Percentiles rank a stretch among this genome's conserved stretches.
phyloP scores from a whole-genome alignment of 2,329 filamentous ascomycete genomes.

The Arthrobotrys musiformis region DNA sequence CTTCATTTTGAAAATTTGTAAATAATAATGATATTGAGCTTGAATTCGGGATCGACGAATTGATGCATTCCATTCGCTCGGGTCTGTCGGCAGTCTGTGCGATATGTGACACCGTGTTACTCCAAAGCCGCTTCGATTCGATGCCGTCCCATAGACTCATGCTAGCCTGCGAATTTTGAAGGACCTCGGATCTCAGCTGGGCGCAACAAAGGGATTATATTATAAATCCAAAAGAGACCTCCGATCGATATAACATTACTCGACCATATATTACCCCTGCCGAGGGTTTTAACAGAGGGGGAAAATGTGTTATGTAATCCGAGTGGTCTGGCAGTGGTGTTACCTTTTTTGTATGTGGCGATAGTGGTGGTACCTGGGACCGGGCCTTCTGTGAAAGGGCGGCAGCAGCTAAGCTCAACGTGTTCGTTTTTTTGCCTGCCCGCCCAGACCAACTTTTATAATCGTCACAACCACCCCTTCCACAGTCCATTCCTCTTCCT shows the following conservation, averaged over 20 bases:
- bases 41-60: background rate
- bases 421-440: slow-evolving; percentile 40
- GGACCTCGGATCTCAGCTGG: background rate
- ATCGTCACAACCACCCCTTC: slow-evolving; percentile 46
- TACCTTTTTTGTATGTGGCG: slow-evolving; percentile 35
- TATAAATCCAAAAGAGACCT: background rate
- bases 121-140: background rate
- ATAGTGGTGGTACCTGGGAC: slow-evolving; percentile 8
- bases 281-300: background rate
- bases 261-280: background rate
- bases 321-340: slow-evolving; percentile 33
- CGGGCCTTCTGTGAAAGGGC: slow-evolving; percentile 20
- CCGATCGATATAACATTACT: background rate
- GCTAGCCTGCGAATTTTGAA: background rate
- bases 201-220: background rate
- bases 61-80: background rate
- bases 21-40: background rate
- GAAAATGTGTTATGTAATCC: background rate
- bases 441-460: slow-evolving; percentile 43
- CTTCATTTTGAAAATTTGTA: background rate
- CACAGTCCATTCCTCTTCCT: slow-evolving; percentile 32
- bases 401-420: slow-evolving; percentile 47
- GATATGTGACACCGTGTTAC: slow-evolving; percentile 7
- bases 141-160: background rate
- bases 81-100: background rate